Percentiles rank a stretch among this genome's conserved stretches.
These are phyloP conservation scores for Galerina marginata DNA, from an alignment of 768 basidiomycete genomes.

Conservation along the genomic window DNA sequence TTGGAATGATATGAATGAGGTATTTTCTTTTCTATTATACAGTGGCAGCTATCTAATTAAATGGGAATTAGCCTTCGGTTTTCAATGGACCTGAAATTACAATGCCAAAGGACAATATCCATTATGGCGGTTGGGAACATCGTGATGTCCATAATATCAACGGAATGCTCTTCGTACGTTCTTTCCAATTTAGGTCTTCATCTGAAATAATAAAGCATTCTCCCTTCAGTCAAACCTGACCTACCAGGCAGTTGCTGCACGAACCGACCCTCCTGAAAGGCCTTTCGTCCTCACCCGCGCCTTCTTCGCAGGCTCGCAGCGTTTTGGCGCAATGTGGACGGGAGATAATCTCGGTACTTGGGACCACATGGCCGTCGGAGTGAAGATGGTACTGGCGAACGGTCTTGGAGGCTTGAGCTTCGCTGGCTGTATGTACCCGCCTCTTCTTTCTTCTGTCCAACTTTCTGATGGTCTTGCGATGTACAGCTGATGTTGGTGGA, in stretches of 20 bases:
- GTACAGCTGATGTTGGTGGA: slow-evolving; percentile 92
- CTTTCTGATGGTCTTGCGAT: slow-evolving; percentile 4
- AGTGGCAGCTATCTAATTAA: no score
- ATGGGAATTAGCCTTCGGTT: slow-evolving; percentile 72
- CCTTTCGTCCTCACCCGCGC: slow-evolving; percentile 96
- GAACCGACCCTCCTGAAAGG: slow-evolving; percentile 76
- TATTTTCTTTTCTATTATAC: slow-evolving; percentile 32
- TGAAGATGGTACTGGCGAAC: slow-evolving; percentile 92
- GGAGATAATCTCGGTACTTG: slow-evolving; percentile 98
- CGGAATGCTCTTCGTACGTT: slow-evolving; percentile 86
- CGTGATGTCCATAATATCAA: slow-evolving; percentile 97
- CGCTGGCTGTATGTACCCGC: slow-evolving; percentile 73
- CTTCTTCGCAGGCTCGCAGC: slow-evolving; percentile 95
- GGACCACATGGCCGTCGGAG: slow-evolving; percentile 94
- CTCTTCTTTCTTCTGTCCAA: not conserved
- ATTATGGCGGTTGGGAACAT: slow-evolving; percentile 97
- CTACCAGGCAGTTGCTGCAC: slow-evolving; percentile 74
- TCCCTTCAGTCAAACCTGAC: slow-evolving; percentile 78
- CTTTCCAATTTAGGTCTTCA: not conserved
- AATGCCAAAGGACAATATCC: slow-evolving; percentile 70
- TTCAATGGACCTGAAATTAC: slow-evolving; percentile 98
- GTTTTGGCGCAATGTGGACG: slow-evolving; percentile 98
- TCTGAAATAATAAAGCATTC: not conserved
- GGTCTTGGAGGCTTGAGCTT: slow-evolving; percentile 92
- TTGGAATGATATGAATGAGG: slow-evolving; percentile 99